phyloP scores from a whole-genome alignment of 2,329 filamentous ascomycete genomes.

The Calonectria hawksworthii region DNA sequence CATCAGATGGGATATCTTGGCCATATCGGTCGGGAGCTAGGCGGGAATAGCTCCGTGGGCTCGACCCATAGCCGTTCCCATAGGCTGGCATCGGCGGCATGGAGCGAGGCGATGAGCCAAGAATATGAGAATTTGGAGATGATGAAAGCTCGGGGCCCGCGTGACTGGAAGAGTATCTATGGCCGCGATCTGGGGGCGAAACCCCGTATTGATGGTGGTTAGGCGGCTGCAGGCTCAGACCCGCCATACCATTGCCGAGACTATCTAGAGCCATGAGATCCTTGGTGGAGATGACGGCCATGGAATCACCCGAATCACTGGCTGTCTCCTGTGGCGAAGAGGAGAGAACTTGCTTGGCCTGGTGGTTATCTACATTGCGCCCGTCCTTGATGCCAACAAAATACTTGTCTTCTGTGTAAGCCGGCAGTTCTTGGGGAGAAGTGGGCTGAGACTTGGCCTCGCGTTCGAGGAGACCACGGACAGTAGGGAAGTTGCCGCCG shows the following conservation, averaged over 20 bases:
- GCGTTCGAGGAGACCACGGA: constrained; percentile 67
- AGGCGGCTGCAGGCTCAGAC: constrained; percentile 55
- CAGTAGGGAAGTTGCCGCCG: constrained; percentile 61
- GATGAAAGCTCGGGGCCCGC: constrained; percentile 51
- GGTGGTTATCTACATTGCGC: constrained; percentile 50
- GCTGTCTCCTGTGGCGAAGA: constrained; percentile 56
- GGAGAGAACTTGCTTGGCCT: constrained; percentile 48
- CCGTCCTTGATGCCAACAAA: constrained; percentile 56
- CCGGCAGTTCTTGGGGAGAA: constrained; percentile 54
- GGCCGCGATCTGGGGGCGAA: constrained; percentile 50
- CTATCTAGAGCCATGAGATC: constrained; percentile 66
- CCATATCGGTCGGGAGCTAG: constrained; percentile 71
- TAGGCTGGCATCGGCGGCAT: constrained; percentile 52
- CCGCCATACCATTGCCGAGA: constrained; percentile 57
- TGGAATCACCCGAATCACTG: constrained; percentile 51
- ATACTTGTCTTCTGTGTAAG: constrained; percentile 58
- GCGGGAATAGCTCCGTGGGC: constrained; percentile 49
- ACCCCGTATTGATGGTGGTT: constrained; percentile 51
- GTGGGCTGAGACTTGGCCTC: constrained; percentile 49
- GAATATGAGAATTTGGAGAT: constrained; percentile 48
- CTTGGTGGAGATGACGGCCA: constrained; percentile 67
- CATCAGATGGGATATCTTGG: constrained; percentile 67
- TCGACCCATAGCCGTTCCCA: constrained; percentile 48
- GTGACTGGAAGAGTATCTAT: constrained; percentile 52
- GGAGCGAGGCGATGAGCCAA: constrained; percentile 57